Base-by-base conservation (phyloP, 805 yeast species). In the Suhomyces faveliae region DNA sequence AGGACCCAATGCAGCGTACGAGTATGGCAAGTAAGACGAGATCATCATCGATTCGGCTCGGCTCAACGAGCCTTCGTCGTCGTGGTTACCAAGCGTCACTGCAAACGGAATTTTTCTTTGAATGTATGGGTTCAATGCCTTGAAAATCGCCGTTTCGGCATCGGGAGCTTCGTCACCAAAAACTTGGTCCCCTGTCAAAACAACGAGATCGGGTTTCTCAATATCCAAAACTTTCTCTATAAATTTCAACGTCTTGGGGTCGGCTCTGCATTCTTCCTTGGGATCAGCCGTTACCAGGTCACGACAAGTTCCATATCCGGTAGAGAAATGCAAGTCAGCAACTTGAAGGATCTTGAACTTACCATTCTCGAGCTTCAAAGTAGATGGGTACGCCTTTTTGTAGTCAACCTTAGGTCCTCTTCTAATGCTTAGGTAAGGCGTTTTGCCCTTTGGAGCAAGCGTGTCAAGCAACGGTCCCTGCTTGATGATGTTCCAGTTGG, bases 251-350 rank as follows among this genome's bases (percentile, higher is more conserved):
- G 98, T 89, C 41, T 84, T 74, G 1, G 78, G 77, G 62, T 90
- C 99, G 0, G 98, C 98, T 50, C 77, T 67, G 61, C 98, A 94
- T 10, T 66, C 70, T 5, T 68, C 69, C 3, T 66, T 66, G 8
- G 68, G 63, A 12, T 62, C 64, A 15, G 73, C 72, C 0, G 94
- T 92, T 35, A 61, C 79, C 10, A 87, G 84, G 60, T 91, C 95
- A 45, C 85, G 72, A 59, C 98, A 94, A 42, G 65, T 64, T 11
- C 97, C 97, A 46, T 71, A 76, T 5, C 90, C 91, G 0, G 96
- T 86, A n/a, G 94, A 78, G 62, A 87, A 84, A 66, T 94, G 99
- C 48, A 92, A 70, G 63, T 94, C 98, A 0, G 97, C 96, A 4
- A 92, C 80, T 65, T 94, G 99, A 9, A 89, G 66, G 37, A 94